phyloP scores from a whole-genome alignment of 2,329 filamentous ascomycete genomes.

The Pseudocercospora eumusae region DNA sequence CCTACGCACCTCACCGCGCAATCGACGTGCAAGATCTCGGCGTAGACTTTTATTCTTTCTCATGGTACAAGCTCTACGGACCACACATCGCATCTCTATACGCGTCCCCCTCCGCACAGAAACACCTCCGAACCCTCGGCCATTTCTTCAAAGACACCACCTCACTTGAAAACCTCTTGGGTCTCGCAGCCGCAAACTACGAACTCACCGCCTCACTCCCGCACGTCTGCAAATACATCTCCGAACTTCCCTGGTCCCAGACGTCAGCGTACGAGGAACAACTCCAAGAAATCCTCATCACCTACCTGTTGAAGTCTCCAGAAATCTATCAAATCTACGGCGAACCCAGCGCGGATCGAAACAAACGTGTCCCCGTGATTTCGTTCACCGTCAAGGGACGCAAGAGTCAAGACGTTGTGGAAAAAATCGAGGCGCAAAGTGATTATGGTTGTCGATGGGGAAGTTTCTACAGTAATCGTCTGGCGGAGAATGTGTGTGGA shows the following conservation, averaged over 20 bases:
- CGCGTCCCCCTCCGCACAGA: constrained; percentile 59
- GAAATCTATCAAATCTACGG: constrained; percentile 61
- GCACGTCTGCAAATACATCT: constrained; percentile 58
- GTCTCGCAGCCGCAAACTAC: constrained; percentile 68
- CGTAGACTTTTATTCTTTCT: constrained; percentile 76
- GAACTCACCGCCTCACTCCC: constrained; percentile 67
- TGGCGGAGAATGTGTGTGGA: constrained; percentile 61
- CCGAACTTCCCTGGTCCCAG: constrained; percentile 49
- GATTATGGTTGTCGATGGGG: constrained; percentile 67
- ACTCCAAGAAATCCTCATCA: constrained; percentile 61
- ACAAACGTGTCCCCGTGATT: constrained; percentile 63
- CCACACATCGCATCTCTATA: constrained; percentile 74
- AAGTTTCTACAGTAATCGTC: constrained; percentile 66
- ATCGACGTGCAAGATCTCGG: constrained; percentile 69
- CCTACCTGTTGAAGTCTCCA: constrained; percentile 56
- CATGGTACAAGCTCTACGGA: constrained; percentile 81
- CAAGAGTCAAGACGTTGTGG: constrained; percentile 60
- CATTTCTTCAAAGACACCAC: constrained; percentile 66
- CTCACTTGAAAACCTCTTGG: constrained; percentile 67
- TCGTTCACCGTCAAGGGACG: constrained; percentile 64
- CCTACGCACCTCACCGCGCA: constrained; percentile 70
- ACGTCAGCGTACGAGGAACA: constrained; percentile 62
- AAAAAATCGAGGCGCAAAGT: constrained; percentile 60
- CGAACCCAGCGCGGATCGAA: constrained; percentile 51
- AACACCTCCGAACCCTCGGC: constrained; percentile 58